Percentiles rank a stretch among this genome's conserved stretches.
phyloP scores from a whole-genome alignment of 768 basidiomycete genomes.

The Pulveroboletus sp. region DNA sequence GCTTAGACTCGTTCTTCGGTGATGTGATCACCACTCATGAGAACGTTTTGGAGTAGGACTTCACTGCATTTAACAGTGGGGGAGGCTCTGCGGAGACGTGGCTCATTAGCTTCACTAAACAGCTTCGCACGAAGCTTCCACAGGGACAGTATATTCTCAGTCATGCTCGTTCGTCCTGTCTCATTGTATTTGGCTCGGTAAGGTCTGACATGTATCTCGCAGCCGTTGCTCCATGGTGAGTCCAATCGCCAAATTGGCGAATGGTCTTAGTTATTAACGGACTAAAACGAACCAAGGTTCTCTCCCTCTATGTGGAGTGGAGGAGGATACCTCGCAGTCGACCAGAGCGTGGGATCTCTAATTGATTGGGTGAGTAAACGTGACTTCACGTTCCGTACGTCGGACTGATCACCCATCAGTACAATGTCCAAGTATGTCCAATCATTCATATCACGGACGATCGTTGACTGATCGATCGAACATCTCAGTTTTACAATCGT shows the following conservation, averaged over 20 bases:
- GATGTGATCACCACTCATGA: not conserved
- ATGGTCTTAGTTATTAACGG: not conserved
- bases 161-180: constrained; percentile 31
- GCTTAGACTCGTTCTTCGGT: not conserved
- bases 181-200: not conserved
- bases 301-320: constrained; percentile 17
- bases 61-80: constrained; percentile 29
- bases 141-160: constrained; percentile 31
- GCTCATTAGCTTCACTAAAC: constrained; percentile 31
- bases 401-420: constrained; percentile 5
- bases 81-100: constrained; percentile 38
- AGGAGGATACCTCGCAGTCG: constrained; percentile 39
- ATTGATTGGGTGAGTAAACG: constrained; percentile 40
- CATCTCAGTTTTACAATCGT: constrained; percentile 30
- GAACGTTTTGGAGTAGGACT: constrained; percentile 21
- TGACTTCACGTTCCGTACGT: not conserved
- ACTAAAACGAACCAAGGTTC: constrained; percentile 13
- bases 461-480: not conserved
- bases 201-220: not conserved
- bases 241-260: not conserved
- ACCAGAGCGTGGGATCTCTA: constrained; percentile 34
- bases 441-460: not conserved
- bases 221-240: constrained; percentile 24
- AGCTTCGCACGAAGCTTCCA: constrained; percentile 32
- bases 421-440: constrained; percentile 37